A percentile compares a stretch with the other conserved stretches of the same genome.
phyloP scores from a whole-genome alignment of 257 asterid species.

The Linaria vulgaris region DNA sequence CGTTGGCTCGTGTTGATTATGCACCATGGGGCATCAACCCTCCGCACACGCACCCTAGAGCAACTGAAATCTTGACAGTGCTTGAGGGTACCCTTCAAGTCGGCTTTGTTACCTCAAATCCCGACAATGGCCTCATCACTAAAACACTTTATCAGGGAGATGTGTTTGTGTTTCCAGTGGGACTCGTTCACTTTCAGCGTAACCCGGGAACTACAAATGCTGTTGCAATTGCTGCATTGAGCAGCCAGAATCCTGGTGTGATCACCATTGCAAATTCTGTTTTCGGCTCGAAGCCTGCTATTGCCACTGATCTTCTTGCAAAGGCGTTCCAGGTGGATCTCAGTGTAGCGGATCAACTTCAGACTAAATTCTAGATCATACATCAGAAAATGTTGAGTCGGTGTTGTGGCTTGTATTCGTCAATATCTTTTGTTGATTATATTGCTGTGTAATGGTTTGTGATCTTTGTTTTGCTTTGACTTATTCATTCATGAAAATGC shows the following conservation, averaged over 20 bases:
- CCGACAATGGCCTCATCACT: conserved; percentile 24
- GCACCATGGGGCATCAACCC: conserved; percentile 47
- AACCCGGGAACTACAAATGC: conserved; percentile 11
- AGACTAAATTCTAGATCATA: conserved; percentile 17
- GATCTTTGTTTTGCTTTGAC: no score
- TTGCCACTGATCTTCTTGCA: conserved; percentile 25
- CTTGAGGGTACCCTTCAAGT: conserved; percentile 35
- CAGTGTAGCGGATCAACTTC: conserved; percentile 25
- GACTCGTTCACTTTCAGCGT: conserved; percentile 33
- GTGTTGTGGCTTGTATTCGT: neutral
- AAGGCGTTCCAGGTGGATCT: conserved; percentile 25
- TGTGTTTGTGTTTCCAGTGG: conserved; percentile 41
- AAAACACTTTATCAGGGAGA: conserved; percentile 34
- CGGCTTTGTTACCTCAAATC: conserved; percentile 36
- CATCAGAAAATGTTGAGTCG: neutral
- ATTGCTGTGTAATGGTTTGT: no score
- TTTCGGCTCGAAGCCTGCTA: conserved; percentile 32
- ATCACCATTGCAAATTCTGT: conserved; percentile 15
- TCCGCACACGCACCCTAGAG: conserved; percentile 45
- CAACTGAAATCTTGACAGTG: conserved; percentile 39
- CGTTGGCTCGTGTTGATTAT: conserved; percentile 36
- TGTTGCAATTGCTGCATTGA: conserved; percentile 27
- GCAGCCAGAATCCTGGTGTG: conserved; percentile 34
- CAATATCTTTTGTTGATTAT: no score
- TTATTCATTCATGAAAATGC: no score